Evolutionary conservation across 371 early-diverging fungal species (phyloP).

Genomic region (Apophysomyces variabilis): DNA sequence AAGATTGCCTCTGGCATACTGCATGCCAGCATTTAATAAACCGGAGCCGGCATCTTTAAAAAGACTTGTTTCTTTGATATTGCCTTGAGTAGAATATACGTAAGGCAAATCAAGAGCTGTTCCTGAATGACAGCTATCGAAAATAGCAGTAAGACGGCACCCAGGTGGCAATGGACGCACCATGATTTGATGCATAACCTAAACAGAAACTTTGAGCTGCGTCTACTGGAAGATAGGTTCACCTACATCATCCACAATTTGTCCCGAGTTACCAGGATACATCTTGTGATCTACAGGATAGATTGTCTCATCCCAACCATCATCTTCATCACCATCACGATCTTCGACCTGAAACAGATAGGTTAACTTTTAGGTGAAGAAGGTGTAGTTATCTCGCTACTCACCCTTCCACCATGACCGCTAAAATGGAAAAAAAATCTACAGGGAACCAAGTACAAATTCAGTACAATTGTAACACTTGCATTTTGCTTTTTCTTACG

Average conservation of each 20-base stretch:
- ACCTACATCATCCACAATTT: constrained; percentile 84
- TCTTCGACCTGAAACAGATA: constrained; percentile 45
- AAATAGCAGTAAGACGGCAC: constrained; percentile 81
- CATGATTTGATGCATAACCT: constrained; percentile 78
- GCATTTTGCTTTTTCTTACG: constrained; percentile 41
- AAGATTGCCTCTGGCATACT: constrained; percentile 53
- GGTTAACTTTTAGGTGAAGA: neutral
- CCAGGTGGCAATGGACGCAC: constrained; percentile 86
- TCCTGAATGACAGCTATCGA: constrained; percentile 89
- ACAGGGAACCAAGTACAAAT: neutral
- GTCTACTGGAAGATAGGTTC: too few species aligned
- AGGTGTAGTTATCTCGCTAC: neutral
- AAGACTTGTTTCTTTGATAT: constrained; percentile 55
- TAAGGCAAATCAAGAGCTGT: constrained; percentile 87
- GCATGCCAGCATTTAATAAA: constrained; percentile 52
- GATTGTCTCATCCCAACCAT: constrained; percentile 68
- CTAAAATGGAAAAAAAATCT: constrained; percentile 88
- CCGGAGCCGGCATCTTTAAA: constrained; percentile 53
- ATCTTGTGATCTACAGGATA: constrained; percentile 83
- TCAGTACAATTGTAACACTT: too few species aligned
- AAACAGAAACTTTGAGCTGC: neutral
- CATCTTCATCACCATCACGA: constrained; percentile 84
- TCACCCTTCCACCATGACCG: constrained; percentile 85
- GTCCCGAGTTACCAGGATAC: constrained; percentile 61
- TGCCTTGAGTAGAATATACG: constrained; percentile 76